Evolutionary conservation across 371 early-diverging fungal species (phyloP).

Genomic region (Syncephalis fuscata): DNA sequence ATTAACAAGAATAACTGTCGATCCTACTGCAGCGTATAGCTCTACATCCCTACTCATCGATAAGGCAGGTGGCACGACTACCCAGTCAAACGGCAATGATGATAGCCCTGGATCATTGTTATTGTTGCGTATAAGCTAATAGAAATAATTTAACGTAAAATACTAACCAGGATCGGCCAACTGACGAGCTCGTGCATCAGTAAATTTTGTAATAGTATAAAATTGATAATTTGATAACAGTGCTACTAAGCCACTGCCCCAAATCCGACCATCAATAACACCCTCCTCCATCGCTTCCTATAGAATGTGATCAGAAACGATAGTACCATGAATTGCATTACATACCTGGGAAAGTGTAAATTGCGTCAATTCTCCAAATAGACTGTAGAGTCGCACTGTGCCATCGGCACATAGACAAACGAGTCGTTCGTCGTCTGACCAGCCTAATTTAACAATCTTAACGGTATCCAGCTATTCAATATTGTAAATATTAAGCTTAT

Average conservation of each 20-base stretch:
- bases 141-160: neutral
- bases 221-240: conserved; percentile 66
- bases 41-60: conserved; percentile 81
- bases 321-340: neutral
- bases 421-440: conserved; percentile 75
- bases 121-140: neutral
- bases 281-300: conserved; percentile 67
- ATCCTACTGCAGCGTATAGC: conserved; percentile 59
- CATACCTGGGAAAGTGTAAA: conserved; percentile 68
- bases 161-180: conserved; percentile 55
- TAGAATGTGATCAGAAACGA: neutral
- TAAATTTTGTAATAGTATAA: conserved; percentile 63
- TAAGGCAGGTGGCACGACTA: conserved; percentile 72
- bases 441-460: conserved; percentile 74
- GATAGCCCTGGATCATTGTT: conserved; percentile 21
- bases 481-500: neutral
- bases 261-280: conserved; percentile 71
- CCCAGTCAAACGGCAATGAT: conserved; percentile 69
- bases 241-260: conserved; percentile 79
- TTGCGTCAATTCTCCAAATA: conserved; percentile 60
- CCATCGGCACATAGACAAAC: conserved; percentile 82
- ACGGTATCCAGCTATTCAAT: conserved; percentile 69
- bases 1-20: conserved; percentile 70
- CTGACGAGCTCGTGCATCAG: conserved; percentile 63
- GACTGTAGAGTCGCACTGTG: conserved; percentile 60